Conservation (phyloP, 2,329 filamentous ascomycete genomes). For the Clonostachys rosea region DNA sequence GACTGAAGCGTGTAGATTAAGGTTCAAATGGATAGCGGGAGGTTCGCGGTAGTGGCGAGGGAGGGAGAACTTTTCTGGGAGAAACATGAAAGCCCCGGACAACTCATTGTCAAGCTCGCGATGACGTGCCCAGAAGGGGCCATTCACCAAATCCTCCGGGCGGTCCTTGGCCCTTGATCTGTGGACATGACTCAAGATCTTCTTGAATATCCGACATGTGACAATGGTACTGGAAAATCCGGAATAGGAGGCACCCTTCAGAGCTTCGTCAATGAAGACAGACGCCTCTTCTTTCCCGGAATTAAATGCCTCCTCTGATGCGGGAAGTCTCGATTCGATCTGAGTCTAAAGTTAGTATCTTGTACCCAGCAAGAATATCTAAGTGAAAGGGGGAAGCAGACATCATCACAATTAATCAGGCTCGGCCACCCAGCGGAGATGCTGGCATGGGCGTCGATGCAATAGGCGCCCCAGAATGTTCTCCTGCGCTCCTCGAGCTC, state of each 20-base stretch:
- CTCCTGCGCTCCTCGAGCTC: slow-evolving; percentile 73
- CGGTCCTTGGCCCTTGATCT: slow-evolving; percentile 64
- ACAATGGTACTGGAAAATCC: slow-evolving; percentile 70
- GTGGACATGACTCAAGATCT: slow-evolving; percentile 77
- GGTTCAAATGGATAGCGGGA: slow-evolving; percentile 76
- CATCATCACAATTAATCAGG: slow-evolving; percentile 69
- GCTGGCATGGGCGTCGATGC: slow-evolving; percentile 77
- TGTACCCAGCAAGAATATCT: not conserved
- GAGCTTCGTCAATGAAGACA: slow-evolving; percentile 57
- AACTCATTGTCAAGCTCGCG: slow-evolving; percentile 76
- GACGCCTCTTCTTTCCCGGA: slow-evolving; percentile 59
- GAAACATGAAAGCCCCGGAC: slow-evolving; percentile 70
- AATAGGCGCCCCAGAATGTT: slow-evolving; percentile 83
- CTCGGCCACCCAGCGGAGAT: slow-evolving; percentile 91
- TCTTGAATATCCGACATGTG: slow-evolving; percentile 74
- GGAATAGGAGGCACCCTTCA: slow-evolving; percentile 60
- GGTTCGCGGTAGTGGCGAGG: slow-evolving; percentile 65
- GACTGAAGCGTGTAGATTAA: slow-evolving; percentile 81
- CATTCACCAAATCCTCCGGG: slow-evolving; percentile 68
- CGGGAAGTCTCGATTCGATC: slow-evolving; percentile 76
- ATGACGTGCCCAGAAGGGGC: slow-evolving; percentile 83
- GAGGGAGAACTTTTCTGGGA: slow-evolving; percentile 71
- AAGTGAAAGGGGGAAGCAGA: slow-evolving; percentile 16
- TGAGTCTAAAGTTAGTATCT: slow-evolving; percentile 13
- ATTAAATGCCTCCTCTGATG: slow-evolving; percentile 72